Conservation (phyloP, 257 asterid genomes). For the Solanum verrucosum region DNA sequence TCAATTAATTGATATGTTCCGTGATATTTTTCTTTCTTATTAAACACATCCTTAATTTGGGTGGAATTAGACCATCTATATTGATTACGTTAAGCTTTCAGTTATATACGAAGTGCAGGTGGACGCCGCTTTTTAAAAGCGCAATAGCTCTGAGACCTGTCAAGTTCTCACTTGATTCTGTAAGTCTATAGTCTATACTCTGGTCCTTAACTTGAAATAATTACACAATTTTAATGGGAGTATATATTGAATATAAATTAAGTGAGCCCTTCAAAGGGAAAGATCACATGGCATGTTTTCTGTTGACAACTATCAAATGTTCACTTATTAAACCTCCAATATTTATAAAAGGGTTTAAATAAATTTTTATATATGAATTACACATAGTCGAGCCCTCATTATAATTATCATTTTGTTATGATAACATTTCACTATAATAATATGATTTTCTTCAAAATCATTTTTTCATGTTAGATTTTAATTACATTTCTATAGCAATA, state of each 20-base stretch:
- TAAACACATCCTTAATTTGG: neutral
- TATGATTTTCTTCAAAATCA: neutral
- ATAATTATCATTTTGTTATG: neutral
- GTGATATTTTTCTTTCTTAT: too few relatives aligned
- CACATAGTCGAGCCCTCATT: neutral
- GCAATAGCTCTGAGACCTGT: neutral
- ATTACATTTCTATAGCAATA: neutral
- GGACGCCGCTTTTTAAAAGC: neutral
- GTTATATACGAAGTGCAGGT: too few relatives aligned
- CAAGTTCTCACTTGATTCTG: too few relatives aligned
- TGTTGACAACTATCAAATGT: neutral
- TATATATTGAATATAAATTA: neutral
- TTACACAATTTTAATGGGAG: neutral
- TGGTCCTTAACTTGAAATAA: neutral
- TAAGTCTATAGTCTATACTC: neutral
- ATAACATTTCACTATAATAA: too few relatives aligned
- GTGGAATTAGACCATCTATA: too few relatives aligned
- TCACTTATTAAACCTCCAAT: neutral
- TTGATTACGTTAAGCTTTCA: too few relatives aligned
- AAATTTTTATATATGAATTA: neutral
- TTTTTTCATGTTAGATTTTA: neutral
- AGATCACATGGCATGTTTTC: constrained; percentile 60
- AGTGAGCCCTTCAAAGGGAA: constrained; percentile 11
- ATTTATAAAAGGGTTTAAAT: neutral
- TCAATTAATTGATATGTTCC: neutral